Percentiles rank a stretch among this genome's conserved stretches.
These are phyloP conservation scores for Cladochytrium replicatum DNA, from an alignment of 192 early-diverging fungal genomes.

Conservation along the genomic window DNA sequence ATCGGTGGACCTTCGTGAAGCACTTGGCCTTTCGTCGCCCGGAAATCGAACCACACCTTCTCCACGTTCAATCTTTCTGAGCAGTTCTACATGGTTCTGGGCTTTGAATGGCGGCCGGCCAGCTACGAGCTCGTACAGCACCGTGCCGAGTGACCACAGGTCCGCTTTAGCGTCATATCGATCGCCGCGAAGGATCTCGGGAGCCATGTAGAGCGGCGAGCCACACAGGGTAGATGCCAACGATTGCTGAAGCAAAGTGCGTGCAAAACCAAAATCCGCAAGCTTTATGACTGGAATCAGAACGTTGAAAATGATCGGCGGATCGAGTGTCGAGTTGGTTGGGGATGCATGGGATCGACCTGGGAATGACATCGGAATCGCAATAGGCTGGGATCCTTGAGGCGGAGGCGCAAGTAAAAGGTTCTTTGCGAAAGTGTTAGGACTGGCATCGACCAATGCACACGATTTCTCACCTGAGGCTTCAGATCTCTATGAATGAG, in stretches of 20 bases:
- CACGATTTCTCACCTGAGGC: constrained; percentile 79
- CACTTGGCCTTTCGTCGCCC: constrained; percentile 44
- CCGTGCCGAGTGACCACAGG: constrained; percentile 92
- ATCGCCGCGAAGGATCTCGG: constrained; percentile 76
- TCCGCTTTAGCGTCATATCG: constrained; percentile 94
- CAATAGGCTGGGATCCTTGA: constrained; percentile 22
- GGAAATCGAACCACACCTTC: constrained; percentile 84
- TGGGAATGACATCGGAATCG: too few relatives aligned
- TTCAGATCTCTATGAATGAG: constrained; percentile 97
- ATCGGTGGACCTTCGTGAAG: too few relatives aligned
- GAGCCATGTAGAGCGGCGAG: constrained; percentile 93
- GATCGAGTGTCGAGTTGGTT: constrained; percentile 19
- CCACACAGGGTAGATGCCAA: constrained; percentile 94
- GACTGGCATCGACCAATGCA: too few relatives aligned
- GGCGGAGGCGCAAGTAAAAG: constrained; percentile 62
- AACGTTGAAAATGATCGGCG: too few relatives aligned
- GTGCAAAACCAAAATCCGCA: constrained; percentile 97
- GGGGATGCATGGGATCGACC: too few relatives aligned
- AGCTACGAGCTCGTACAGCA: constrained; percentile 87
- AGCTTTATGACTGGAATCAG: constrained; percentile 82
- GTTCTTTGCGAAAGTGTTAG: constrained; percentile 42
- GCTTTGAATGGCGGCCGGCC: constrained; percentile 89
- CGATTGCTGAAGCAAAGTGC: constrained; percentile 69
- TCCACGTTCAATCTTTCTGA: constrained; percentile 79
- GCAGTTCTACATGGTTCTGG: constrained; percentile 84